Percentiles rank a stretch among this genome's conserved stretches.
Conservation (phyloP, 163 green algal species). For the Volvox carteri region DNA sequence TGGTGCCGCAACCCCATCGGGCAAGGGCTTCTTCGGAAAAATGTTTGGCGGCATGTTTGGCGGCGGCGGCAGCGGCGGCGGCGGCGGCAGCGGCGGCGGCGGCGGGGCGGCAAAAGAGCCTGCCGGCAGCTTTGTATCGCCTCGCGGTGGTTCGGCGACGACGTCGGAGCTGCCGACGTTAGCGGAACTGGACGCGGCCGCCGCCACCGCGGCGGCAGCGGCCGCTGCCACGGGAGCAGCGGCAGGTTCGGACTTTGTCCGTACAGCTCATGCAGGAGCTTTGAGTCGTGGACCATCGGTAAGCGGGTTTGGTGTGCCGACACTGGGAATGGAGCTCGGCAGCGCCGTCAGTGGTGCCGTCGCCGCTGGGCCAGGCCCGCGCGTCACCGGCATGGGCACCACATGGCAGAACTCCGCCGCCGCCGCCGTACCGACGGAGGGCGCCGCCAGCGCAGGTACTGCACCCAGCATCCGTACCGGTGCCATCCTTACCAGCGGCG, state of each 20-base stretch:
- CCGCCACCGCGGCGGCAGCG: background rate
- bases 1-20: background rate
- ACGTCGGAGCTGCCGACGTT: conserved; percentile 22
- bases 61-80: no score
- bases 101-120: background rate
- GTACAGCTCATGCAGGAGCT: background rate
- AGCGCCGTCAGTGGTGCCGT: background rate
- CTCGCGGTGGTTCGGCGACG: no score
- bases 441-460: background rate
- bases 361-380: background rate
- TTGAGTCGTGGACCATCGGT: background rate
- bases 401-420: background rate
- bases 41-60: conserved; percentile 35
- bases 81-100: background rate
- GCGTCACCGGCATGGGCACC: background rate
- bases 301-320: background rate
- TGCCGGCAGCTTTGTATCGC: background rate
- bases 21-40: conserved; percentile 23
- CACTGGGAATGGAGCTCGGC: background rate
- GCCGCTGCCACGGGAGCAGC: background rate
- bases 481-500: background rate
- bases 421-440: background rate
- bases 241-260: background rate
- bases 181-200: conserved; percentile 27
- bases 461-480: background rate